Evolutionary conservation across 805 yeast species (phyloP).

Genomic region (Teunomyces pallodes): DNA sequence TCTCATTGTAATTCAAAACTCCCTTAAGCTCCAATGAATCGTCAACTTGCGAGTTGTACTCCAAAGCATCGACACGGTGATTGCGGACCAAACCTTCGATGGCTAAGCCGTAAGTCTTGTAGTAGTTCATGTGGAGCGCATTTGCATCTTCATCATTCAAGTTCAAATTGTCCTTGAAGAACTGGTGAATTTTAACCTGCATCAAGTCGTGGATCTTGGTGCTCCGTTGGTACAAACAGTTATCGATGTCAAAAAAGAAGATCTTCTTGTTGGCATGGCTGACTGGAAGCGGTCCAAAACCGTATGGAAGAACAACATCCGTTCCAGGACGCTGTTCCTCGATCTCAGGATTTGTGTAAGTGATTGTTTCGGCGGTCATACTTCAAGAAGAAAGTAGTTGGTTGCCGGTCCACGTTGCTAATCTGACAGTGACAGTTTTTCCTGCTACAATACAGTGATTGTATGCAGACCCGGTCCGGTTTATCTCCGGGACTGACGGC

Average conservation of each 20-base stretch:
- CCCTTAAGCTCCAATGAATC: conserved; percentile 85
- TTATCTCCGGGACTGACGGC: too few relatives aligned
- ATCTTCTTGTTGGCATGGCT: conserved; percentile 24
- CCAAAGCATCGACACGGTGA: conserved; percentile 79
- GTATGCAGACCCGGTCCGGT: too few relatives aligned
- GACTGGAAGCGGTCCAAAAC: conserved; percentile 34
- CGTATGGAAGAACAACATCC: conserved; percentile 25
- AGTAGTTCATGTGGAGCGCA: conserved; percentile 68
- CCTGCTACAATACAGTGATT: too few relatives aligned
- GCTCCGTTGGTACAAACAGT: conserved; percentile 78
- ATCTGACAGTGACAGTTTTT: background rate
- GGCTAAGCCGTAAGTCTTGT: conserved; percentile 86
- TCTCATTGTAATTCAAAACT: conserved; percentile 63
- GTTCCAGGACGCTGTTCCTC: conserved; percentile 10
- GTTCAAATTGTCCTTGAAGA: conserved; percentile 63
- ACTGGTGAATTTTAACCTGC: conserved; percentile 82
- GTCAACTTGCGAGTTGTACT: conserved; percentile 84
- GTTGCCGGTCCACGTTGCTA: background rate
- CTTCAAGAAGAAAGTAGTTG: background rate
- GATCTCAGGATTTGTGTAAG: conserved; percentile 27
- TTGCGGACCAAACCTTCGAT: conserved; percentile 79
- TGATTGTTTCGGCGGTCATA: conserved; percentile 11
- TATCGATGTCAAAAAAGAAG: conserved; percentile 92
- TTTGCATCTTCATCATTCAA: conserved; percentile 74
- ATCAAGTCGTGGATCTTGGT: conserved; percentile 79